Evolutionary conservation across 73 alveolate species (phyloP), one percentile per base, ranked within the genome.

Genomic region (Stentor roeselii): DNA sequence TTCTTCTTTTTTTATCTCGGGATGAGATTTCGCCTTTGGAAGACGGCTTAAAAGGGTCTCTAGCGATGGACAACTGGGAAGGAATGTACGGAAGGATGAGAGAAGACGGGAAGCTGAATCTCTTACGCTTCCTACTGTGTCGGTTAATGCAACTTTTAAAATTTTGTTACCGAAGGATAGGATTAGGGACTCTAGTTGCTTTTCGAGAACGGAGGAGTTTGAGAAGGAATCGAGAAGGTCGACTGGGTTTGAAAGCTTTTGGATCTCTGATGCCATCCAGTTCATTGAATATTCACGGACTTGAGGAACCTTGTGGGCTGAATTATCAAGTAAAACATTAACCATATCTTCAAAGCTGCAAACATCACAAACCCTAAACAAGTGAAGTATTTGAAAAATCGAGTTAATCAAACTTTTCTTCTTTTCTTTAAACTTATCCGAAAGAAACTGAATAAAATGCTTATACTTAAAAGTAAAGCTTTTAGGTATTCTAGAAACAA

Each of bases 391-490:
- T 21, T 67, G 37, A 34, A 11, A 21, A 67, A 34, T 34, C 1
- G 80, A 30, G 37, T 32, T n/a, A 32, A 67, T 67, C 2, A 67
- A 15, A 67, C 42, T 21, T 21, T 34, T n/a, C 41, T 67, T 67
- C 34, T 67, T 67, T 67, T 67, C 80, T 32, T 67, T 67, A 34
- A 67, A 67, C 37, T 67, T 67, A 34, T 67, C 80, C 21, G 80
- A 21, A 21, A 67, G 37, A 67, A 67, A 67, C 42, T 67, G 80
- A 67, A 67, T 32, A 34, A 27, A 67, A 1, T 67, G 80, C 80
- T 67, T 67, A 27, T 21, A 36, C 34, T 67, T 67, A 34, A 27
- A 67, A 27, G 80, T 67, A 34, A 67, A 67, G 2, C 42, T 27
- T 67, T 67, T 67, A 21, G 80, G 42, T 36, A 67, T 67, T 67